Base-by-base conservation (phyloP, 192 early-diverging fungal species). In the Kappamyces sp. region DNA sequence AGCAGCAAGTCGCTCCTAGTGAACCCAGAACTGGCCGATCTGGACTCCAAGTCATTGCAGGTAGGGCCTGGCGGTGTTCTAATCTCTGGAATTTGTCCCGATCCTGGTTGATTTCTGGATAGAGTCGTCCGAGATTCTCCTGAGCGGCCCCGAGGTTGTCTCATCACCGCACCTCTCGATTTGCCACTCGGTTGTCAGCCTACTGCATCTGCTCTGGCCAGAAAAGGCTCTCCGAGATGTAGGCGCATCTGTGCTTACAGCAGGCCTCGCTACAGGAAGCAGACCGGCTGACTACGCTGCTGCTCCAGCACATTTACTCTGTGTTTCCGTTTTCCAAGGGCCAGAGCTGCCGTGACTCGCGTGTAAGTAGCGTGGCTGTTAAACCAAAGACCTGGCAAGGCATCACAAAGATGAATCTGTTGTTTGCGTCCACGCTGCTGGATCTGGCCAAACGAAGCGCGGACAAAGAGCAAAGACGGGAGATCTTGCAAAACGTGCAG, bases 61-160 rank as follows among this genome's bases (percentile, higher is more conserved):
- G 22, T 22, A 22, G 22, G 22, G 22, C 22, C 22, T 22, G 22
- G 22, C 22, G 22, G 22, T 22, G 22, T 22, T 22, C 22, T 22
- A 0, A 22, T 22, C 22, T 22, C 22, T 22, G 22, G 22, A 22
- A 22, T 22, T 58, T 12, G 55, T 58, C 5, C 55, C 55, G 8
- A 43, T 42, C n/a, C 31, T 58, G 5, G 36, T 58, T 43, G 45
- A 58, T 29, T 58, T 38, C 31, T 58, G 55, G 55, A 58, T 58
- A 11, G 55, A 58, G 31, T 41, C 55, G 5, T 38, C 34, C 35
- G 55, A 11, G 3, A 12, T 58, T 5, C 5, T 38, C 4, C 11
- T 37, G 29, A 15, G 12, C 15, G 47, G 47, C 47, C 12, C 48
- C 4, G 55, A 36, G 4, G 33, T 58, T 4, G 37, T 34, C 33